Percentiles rank a stretch among this genome's conserved stretches.
phyloP scores from a whole-genome alignment of 768 basidiomycete genomes.

The Lactarius sanguifluus region DNA sequence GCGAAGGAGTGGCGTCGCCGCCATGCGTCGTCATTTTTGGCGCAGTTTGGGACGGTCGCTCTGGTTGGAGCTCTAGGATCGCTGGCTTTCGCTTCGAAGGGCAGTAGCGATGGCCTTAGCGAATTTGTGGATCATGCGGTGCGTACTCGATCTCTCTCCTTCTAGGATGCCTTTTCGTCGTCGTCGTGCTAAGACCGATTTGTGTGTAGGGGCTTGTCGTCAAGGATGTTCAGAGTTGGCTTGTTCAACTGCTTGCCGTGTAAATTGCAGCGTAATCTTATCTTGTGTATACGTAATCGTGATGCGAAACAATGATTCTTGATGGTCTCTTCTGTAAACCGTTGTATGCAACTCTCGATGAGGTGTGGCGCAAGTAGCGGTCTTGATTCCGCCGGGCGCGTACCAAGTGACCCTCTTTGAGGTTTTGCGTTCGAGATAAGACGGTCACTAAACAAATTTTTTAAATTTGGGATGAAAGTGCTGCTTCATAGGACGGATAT shows the following conservation, averaged over 20 bases:
- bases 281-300: background rate
- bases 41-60: background rate
- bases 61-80: background rate
- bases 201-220: background rate
- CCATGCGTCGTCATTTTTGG: background rate
- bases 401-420: no score
- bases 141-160: background rate
- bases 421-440: no score
- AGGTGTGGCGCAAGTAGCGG: no score
- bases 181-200: background rate
- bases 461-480: no score
- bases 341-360: no score
- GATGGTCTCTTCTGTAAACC: background rate
- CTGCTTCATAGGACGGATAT: no score
- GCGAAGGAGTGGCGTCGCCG: conserved; percentile 17
- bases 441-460: no score
- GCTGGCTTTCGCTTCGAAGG: background rate
- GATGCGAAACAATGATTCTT: background rate
- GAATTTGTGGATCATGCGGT: conserved; percentile 3
- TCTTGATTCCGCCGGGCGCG: no score
- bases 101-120: background rate
- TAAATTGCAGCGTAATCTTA: background rate
- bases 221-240: background rate
- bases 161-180: no score
- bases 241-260: background rate